Evolutionary conservation across 495 filamentous ascomycete genomes (phyloP).

Genomic region (Schizothecium vesticola): DNA sequence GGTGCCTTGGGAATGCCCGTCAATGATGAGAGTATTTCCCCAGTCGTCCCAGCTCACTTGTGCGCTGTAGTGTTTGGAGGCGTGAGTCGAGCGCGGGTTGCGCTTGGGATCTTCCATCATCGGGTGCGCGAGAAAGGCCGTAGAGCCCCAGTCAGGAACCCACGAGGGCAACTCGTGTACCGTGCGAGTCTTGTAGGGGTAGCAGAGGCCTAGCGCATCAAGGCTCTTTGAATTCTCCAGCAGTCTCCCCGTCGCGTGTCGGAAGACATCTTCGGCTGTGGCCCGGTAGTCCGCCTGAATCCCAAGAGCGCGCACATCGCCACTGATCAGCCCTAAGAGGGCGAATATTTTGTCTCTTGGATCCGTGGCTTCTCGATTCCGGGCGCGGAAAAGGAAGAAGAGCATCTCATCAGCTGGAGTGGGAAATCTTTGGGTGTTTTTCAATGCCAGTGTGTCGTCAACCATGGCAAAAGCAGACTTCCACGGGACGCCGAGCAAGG

Average conservation of each 20-base stretch:
- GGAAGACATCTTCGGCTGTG: slow-evolving; percentile 1
- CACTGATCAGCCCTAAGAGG: slow-evolving; percentile 22
- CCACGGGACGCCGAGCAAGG: not conserved
- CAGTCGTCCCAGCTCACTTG: slow-evolving; percentile 2
- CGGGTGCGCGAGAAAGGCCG: not conserved
- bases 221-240: slow-evolving; percentile 3
- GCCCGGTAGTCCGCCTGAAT: slow-evolving; percentile 6
- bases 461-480: not conserved
- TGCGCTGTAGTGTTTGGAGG: not conserved
- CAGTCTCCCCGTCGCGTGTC: not conserved
- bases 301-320: not conserved
- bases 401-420: slow-evolving; percentile 9
- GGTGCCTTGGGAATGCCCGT: slow-evolving; percentile 10
- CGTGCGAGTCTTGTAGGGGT: not conserved
- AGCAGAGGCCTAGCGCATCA: slow-evolving; percentile 8
- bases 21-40: not conserved
- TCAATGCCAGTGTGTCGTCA: slow-evolving; percentile 3
- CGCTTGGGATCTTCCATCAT: slow-evolving; percentile 4
- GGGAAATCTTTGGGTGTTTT: not conserved
- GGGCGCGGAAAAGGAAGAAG: not conserved
- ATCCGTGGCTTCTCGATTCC: slow-evolving; percentile 23
- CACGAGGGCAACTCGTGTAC: slow-evolving; percentile 8
- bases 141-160: slow-evolving; percentile 9
- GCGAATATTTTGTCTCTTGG: slow-evolving; percentile 30
- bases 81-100: slow-evolving; percentile 3